Percentiles rank a stretch among this genome's conserved stretches.
phyloP scores from a whole-genome alignment of 176 grass and related monocot genomes.

The Bothriochloa decipiens region DNA sequence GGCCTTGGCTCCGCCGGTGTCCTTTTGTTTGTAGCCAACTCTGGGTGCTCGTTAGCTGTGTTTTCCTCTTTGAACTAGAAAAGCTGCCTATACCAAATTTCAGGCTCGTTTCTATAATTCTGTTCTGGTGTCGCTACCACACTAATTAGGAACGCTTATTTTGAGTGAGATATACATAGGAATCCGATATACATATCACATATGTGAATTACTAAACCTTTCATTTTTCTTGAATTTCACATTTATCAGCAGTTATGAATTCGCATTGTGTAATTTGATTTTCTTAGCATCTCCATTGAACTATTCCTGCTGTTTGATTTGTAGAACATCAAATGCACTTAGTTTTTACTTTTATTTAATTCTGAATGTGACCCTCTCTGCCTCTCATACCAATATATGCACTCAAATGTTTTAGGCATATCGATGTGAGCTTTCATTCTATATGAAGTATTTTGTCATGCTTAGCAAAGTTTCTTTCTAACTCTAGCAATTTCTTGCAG shows the following conservation, averaged over 20 bases:
- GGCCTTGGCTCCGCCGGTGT: too few species aligned
- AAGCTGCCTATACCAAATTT: neutral
- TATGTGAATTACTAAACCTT: neutral
- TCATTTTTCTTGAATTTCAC: neutral
- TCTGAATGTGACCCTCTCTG: neutral
- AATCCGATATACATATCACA: neutral
- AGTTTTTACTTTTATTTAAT: neutral
- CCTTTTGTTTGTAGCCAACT: neutral
- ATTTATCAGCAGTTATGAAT: neutral
- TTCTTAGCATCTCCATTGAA: neutral
- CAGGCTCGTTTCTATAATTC: neutral
- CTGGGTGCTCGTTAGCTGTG: neutral
- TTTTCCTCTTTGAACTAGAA: neutral
- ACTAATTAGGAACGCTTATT: neutral
- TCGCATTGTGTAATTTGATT: slow-evolving; percentile 4
- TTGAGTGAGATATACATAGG: neutral
- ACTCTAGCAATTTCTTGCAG: slow-evolving; percentile 43
- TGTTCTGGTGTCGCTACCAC: neutral
- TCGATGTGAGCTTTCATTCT: neutral
- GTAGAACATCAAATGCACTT: neutral
- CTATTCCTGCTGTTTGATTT: neutral
- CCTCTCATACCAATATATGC: neutral
- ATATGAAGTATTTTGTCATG: neutral
- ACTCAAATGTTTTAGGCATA: neutral
- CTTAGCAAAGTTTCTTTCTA: neutral